Base-by-base conservation (phyloP, 1,284 basidiomycete species). In the Phylloporus gajari region DNA sequence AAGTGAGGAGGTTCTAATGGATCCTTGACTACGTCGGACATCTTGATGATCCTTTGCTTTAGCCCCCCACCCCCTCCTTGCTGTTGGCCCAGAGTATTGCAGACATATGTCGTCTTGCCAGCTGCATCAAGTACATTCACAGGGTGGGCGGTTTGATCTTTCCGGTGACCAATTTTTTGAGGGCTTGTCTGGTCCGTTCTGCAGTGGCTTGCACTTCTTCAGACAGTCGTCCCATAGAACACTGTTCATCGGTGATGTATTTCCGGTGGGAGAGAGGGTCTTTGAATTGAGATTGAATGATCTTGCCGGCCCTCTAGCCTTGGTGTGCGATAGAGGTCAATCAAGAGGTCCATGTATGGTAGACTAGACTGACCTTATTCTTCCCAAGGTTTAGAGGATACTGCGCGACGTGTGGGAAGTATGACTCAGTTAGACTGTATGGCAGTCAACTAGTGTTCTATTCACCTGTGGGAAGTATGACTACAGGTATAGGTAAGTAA, bases 41-140 rank as follows among this genome's bases (percentile, higher is more conserved):
- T 98, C 84, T 99, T 99, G 85, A 99, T 99, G 78, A 99, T 98
- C 66, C 98, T 88, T 83, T 99, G 98, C 83, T 97, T 94, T 75
- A 96, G 85, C 40, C 88, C 91, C 61, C 86, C 88, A 53, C 87
- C 88, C 53, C 89, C 87, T 44, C 90, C 90, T 70, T 90, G 91
- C 78, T 96, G 95, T 77, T 95, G 93, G 5, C 95, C 95, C 6
- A 98, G 97, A 13, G 98, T 99, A 83, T 99, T 99, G 19, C 98
- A 93, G 76, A 99, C 95, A 84, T 96, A 99, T 9, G 90, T 88
- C 1, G 94, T 92, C 82, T 94, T 94, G 13, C 93, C 94, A 72
- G 93, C 91, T 27, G 89, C 88, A 73, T 94, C 94, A 3, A 92
- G 92, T 27, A 96, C 91, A 74, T 94, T 90, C 86, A 96, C 96